Evolutionary conservation across 495 filamentous ascomycete species (phyloP), one percentile per base, ranked within the genome.

Genomic region (Neurospora terricola): DNA sequence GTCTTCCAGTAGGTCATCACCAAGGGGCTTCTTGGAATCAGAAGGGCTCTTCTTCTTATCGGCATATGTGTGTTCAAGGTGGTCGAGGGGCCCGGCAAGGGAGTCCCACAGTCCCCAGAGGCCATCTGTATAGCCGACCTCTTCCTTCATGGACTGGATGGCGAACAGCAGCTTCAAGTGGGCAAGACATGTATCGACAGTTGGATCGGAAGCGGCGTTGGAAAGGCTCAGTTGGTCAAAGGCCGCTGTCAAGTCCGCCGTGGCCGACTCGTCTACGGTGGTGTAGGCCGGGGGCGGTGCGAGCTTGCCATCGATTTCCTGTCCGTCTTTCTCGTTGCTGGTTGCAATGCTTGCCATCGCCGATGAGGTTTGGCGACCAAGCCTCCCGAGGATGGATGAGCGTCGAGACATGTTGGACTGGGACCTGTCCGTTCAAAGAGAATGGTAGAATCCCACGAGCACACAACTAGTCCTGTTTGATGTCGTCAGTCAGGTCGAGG

Each of bases 91-190:
- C 12, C 82, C 78, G n/a, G 82, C 83, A 27, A 77, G 82, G 2
- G 82, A 76, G 73, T 92, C 88, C 72, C 81, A 82, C 45, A 95
- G 84, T 6, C 87, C 88, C 78, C 89, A 94, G 6, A 93, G 82
- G 2, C 89, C 88, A 75, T 92, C 89, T 6, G 80, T 87, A 48
- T 86, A 90, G 3, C 87, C 87, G 38, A 93, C 80, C 14, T 87
- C 84, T 73, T 94, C 88, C 70, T 90, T 91, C 72, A 96, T 80
- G 59, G 83, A 83, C 74, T 91, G 85, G 73, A 96, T 88, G 21
- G 89, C 87, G 71, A 89, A 88, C 11, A 97, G 86, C 10, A 97
- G 83, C 80, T 92, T 93, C 6, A 96, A 85, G 80, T 97, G 93
- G 9, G 88, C 91, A 12, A 93, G 85, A 76, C 91, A 93, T 12